These are phyloP conservation scores for Candida gigantensis DNA, from an alignment of 1,139 yeast genomes.

Conservation along the genomic window DNA sequence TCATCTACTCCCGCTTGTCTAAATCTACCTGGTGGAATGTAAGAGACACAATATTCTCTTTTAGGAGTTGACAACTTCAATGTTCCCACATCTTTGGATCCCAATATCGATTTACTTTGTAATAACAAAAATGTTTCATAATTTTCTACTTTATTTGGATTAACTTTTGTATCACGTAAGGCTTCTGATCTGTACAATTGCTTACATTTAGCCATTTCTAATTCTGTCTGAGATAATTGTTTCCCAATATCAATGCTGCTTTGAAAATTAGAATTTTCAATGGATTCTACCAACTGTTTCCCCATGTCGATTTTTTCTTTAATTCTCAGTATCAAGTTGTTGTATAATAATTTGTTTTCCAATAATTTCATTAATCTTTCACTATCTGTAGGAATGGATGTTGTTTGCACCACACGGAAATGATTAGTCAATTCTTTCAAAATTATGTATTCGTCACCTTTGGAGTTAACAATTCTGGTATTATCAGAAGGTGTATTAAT, in stretches of 20 bases:
- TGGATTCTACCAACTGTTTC: conserved; percentile 19
- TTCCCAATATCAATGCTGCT: conserved; percentile 18
- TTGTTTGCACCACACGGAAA: conserved; percentile 33
- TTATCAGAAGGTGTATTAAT: conserved; percentile 14
- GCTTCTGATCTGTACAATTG: conserved; percentile 20
- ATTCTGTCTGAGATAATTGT: conserved; percentile 19
- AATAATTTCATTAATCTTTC: conserved; percentile 19
- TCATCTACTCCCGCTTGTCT: conserved; percentile 16
- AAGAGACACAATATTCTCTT: conserved; percentile 26
- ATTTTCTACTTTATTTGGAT: conserved; percentile 12
- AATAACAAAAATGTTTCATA: conserved; percentile 19
- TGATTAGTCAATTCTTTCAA: conserved; percentile 32
- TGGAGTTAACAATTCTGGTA: conserved; percentile 34
- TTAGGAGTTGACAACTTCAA: conserved; percentile 31
- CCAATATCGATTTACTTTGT: conserved; percentile 17
- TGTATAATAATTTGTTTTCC: conserved; percentile 24
- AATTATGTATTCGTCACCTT: conserved; percentile 46
- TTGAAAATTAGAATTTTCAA: conserved; percentile 18
- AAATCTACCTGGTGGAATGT: conserved; percentile 33
- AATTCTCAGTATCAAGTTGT: conserved; percentile 28
- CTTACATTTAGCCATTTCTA: conserved; percentile 21
- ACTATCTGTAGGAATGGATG: conserved; percentile 13
- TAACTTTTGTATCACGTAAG: conserved; percentile 15
- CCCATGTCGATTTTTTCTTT: conserved; percentile 31
- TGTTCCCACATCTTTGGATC: conserved; percentile 19